A percentile compares a stretch with the other conserved stretches of the same genome.
Evolutionary conservation across 192 early-diverging fungal species (phyloP).

Genomic region (Fimicolochytrium jonesii): DNA sequence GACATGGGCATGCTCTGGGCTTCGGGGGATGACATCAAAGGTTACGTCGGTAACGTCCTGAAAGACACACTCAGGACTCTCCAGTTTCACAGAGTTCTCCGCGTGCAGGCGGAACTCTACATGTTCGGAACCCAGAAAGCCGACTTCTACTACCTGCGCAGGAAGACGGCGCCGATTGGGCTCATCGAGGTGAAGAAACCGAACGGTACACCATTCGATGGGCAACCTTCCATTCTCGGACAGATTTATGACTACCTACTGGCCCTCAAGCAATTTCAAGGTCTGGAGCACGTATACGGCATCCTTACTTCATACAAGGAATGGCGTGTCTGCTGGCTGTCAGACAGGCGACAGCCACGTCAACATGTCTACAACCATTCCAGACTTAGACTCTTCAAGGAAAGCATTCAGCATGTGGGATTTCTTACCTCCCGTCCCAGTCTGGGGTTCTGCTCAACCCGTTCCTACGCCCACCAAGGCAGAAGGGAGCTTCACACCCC

Average conservation of each 20-base stretch:
- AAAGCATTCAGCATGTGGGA: not conserved
- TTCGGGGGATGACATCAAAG: conserved; percentile 1
- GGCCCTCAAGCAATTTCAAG: not conserved
- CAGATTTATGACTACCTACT: not conserved
- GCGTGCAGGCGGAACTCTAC: too few relatives aligned
- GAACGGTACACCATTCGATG: not conserved
- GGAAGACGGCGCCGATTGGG: not conserved
- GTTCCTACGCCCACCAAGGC: too few relatives aligned
- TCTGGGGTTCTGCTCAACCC: too few relatives aligned
- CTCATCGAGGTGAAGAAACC: not conserved
- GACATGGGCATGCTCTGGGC: not conserved
- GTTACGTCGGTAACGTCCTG: not conserved
- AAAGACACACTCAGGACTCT: not conserved
- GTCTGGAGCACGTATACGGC: not conserved
- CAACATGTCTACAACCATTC: not conserved
- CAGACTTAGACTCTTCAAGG: not conserved
- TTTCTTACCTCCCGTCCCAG: not conserved
- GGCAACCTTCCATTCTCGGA: not conserved
- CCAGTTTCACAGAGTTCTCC: not conserved
- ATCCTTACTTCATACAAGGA: not conserved
- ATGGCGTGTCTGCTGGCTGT: conserved; percentile 1
- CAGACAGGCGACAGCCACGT: not conserved
- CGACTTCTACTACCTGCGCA: not conserved
- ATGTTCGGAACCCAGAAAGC: too few relatives aligned
- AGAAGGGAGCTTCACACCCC: too few relatives aligned